Percentiles rank a stretch among this genome's conserved stretches.
These are phyloP conservation scores for Conticribra guillardii DNA, from an alignment of 108 stramenopile genomes.

Conservation along the genomic window DNA sequence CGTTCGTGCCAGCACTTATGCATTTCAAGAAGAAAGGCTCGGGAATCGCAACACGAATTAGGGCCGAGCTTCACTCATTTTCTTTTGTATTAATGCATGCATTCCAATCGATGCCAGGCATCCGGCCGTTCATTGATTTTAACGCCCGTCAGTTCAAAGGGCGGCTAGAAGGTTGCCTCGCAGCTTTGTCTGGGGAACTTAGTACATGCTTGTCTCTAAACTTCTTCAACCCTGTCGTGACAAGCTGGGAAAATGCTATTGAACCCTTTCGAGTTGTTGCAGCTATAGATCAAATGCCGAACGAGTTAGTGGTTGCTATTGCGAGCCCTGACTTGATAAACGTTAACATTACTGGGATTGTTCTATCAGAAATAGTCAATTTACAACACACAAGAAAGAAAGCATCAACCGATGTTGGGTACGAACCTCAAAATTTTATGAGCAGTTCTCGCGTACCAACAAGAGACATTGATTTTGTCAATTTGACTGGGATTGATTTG, in stretches of 20 bases:
- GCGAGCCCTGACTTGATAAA: conserved; percentile 36
- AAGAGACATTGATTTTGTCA: conserved; percentile 6
- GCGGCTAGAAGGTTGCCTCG: conserved; percentile 62
- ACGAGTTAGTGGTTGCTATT: conserved; percentile 55
- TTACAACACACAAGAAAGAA: conserved; percentile 27
- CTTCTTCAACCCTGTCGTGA: conserved; percentile 54
- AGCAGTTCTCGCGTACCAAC: not conserved
- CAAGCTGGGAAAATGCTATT: conserved; percentile 67
- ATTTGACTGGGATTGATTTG: conserved; percentile 24
- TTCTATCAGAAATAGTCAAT: conserved; percentile 64
- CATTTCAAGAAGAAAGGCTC: conserved; percentile 67
- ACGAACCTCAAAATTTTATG: not conserved
- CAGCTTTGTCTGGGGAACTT: conserved; percentile 69
- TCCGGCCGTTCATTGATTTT: conserved; percentile 72
- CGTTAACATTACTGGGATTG: conserved; percentile 61
- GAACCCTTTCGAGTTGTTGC: conserved; percentile 53
- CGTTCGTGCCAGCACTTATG: conserved; percentile 32
- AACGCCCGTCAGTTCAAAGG: conserved; percentile 55
- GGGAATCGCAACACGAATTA: conserved; percentile 74
- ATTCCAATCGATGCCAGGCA: conserved; percentile 53
- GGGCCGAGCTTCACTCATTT: conserved; percentile 59
- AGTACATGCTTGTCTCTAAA: conserved; percentile 45
- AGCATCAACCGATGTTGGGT: too few species aligned
- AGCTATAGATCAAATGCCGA: conserved; percentile 72
- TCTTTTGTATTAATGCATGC: conserved; percentile 65